Percentiles rank a stretch among this genome's conserved stretches.
These are phyloP conservation scores for Kokia cookei DNA, from an alignment of 441 rosid species.

Conservation along the genomic window DNA sequence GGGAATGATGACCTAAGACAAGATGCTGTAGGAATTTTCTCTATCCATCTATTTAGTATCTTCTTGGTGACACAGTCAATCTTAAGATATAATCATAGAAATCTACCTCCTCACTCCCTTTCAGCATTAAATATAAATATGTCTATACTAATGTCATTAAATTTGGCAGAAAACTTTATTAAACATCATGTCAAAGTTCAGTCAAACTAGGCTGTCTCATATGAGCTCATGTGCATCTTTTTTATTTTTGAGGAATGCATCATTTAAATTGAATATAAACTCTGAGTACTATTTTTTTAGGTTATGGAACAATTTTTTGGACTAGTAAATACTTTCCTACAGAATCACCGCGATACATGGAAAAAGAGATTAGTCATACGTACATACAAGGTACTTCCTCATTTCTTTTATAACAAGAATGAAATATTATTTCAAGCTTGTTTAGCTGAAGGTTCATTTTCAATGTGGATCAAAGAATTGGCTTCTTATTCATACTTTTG, in stretches of 20 bases:
- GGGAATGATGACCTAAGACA: constrained; percentile 99
- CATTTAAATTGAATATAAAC: constrained; percentile 5
- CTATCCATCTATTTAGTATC: neutral
- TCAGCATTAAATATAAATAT: neutral
- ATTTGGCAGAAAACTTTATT: neutral
- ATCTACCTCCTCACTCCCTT: neutral
- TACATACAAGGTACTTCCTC: constrained; percentile 78
- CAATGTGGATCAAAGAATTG: neutral
- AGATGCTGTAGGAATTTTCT: constrained; percentile 76
- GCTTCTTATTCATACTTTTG: neutral
- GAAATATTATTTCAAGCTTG: neutral
- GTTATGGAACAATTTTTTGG: constrained; percentile 99
- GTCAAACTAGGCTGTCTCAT: neutral
- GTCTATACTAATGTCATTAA: neutral
- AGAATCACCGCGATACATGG: constrained; percentile 80
- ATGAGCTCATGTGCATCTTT: neutral
- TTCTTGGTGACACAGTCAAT: neutral
- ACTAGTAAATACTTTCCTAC: constrained; percentile 86
- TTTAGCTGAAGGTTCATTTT: neutral
- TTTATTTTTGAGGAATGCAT: too few species aligned
- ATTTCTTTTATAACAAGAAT: neutral
- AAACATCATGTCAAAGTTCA: neutral
- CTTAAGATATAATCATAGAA: neutral
- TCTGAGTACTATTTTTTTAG: constrained; percentile 35
- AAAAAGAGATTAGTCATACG: constrained; percentile 89